These are phyloP conservation scores for Fistulifera solaris DNA, from an alignment of 108 stramenopile species.

Conservation along the genomic window DNA sequence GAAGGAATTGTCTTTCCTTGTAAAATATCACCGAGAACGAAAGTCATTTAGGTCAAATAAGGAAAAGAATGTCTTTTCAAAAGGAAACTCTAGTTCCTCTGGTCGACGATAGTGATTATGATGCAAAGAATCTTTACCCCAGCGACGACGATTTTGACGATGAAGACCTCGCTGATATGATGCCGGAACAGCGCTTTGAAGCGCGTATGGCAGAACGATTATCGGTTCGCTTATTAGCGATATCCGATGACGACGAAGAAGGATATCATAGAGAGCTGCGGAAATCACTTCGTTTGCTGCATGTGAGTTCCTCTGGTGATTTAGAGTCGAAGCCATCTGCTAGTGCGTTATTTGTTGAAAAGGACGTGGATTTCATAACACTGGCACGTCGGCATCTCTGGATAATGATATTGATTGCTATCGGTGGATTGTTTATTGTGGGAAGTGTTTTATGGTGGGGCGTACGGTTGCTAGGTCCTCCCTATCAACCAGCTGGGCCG, in stretches of 20 bases:
- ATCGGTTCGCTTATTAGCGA: constrained; percentile 4
- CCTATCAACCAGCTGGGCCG: constrained; percentile 61
- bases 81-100: neutral
- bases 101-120: neutral
- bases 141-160: neutral
- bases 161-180: neutral
- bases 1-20: too few species aligned
- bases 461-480: constrained; percentile 48
- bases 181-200: neutral
- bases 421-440: constrained; percentile 4
- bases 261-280: constrained; percentile 9
- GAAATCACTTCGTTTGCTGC: constrained; percentile 5
- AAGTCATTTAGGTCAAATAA: too few species aligned
- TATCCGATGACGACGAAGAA: constrained; percentile 7
- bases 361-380: constrained; percentile 1
- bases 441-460: constrained; percentile 7
- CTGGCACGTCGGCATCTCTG: constrained; percentile 1
- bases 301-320: neutral
- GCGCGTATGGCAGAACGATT: constrained; percentile 8
- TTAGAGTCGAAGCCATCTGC: neutral
- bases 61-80: too few species aligned
- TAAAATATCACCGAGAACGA: too few species aligned
- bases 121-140: neutral
- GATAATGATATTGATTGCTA: constrained; percentile 5
- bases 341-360: constrained; percentile 1